phyloP scores from a whole-genome alignment of 2,329 filamentous ascomycete genomes.

The Claviceps sp. region DNA sequence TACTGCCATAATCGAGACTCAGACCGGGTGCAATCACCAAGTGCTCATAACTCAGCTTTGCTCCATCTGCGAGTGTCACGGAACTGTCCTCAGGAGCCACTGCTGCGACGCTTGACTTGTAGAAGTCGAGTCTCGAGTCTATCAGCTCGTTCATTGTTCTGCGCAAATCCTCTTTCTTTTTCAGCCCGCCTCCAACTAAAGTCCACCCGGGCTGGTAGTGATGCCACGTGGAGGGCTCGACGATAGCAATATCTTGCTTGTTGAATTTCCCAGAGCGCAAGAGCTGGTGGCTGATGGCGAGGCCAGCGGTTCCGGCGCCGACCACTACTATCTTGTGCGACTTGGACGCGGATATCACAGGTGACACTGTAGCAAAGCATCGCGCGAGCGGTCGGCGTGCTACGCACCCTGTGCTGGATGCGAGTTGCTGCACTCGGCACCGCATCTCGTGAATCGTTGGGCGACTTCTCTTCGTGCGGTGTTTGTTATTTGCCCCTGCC shows the following conservation, averaged over 20 bases:
- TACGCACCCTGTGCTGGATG: background rate
- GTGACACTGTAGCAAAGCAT: constrained; percentile 12
- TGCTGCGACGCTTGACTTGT: constrained; percentile 34
- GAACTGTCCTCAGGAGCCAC: constrained; percentile 44
- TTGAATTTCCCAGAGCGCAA: constrained; percentile 43
- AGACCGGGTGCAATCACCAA: constrained; percentile 50
- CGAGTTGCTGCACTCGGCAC: background rate
- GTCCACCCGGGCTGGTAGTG: constrained; percentile 62
- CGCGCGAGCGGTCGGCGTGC: background rate
- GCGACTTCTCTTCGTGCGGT: background rate
- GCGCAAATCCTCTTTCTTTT: constrained; percentile 45
- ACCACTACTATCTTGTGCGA: constrained; percentile 52
- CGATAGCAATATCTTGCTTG: constrained; percentile 47
- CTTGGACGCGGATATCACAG: constrained; percentile 18
- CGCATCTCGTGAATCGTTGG: background rate
- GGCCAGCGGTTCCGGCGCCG: constrained; percentile 52
- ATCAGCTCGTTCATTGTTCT: constrained; percentile 36
- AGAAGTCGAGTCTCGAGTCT: constrained; percentile 48
- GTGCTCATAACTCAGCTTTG: constrained; percentile 47
- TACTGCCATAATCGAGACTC: constrained; percentile 32
- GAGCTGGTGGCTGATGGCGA: constrained; percentile 55
- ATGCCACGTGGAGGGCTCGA: constrained; percentile 50
- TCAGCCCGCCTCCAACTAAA: constrained; percentile 52
- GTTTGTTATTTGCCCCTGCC: background rate
- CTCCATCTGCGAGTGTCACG: constrained; percentile 40